phyloP scores from a whole-genome alignment of 1,284 basidiomycete species.

The Malassezia yamatoensis region DNA sequence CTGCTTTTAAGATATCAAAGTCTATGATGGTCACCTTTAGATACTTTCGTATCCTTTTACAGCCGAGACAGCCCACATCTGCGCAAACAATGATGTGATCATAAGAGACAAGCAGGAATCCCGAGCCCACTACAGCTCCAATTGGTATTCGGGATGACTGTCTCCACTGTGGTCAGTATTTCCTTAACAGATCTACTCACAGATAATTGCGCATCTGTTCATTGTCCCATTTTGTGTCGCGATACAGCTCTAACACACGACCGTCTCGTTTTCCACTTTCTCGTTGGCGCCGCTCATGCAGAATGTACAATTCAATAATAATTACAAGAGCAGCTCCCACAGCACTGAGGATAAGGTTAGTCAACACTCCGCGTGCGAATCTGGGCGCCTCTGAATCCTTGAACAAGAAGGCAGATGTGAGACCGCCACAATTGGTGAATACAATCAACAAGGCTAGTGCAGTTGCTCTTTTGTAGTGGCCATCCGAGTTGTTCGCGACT shows the following conservation, averaged over 20 bases:
- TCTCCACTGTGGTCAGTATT: conserved; percentile 20
- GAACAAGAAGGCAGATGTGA: conserved; percentile 32
- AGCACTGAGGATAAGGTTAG: conserved; percentile 26
- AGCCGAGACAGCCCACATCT: no score
- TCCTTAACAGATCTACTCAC: neutral
- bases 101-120: no score
- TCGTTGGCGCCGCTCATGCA: conserved; percentile 25
- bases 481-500: conserved; percentile 25
- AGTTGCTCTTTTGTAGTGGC: conserved; percentile 36
- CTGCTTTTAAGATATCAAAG: no score
- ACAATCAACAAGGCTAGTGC: conserved; percentile 31
- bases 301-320: conserved; percentile 25
- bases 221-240: conserved; percentile 21
- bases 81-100: no score
- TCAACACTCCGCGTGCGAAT: conserved; percentile 25
- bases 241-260: conserved; percentile 21
- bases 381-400: conserved; percentile 23
- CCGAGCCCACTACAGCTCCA: conserved; percentile 11
- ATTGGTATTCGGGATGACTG: conserved; percentile 28
- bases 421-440: conserved; percentile 32
- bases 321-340: conserved; percentile 22
- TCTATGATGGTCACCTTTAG: no score
- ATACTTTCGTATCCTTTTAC: no score
- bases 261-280: conserved; percentile 26
- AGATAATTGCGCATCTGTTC: conserved; percentile 31